Conservation (phyloP, 2,329 filamentous ascomycete species). For the Lachnellula hyalina region DNA sequence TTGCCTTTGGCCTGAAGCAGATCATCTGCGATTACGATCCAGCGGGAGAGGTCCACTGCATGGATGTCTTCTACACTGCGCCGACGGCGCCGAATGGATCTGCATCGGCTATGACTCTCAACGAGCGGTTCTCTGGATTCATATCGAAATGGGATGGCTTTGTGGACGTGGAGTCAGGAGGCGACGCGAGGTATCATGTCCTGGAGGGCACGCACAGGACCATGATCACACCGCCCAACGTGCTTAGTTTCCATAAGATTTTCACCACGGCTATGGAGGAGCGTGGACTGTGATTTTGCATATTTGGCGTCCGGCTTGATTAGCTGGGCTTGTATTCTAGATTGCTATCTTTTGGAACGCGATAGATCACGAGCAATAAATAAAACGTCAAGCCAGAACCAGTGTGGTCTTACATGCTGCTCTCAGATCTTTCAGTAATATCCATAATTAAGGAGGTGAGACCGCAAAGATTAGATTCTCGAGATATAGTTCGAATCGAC, state of each 20-base stretch:
- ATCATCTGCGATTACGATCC: constrained; percentile 41
- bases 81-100: constrained; percentile 21
- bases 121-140: constrained; percentile 31
- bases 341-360: too few relatives aligned
- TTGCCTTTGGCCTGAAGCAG: constrained; percentile 34
- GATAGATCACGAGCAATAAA: too few relatives aligned
- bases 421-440: too few relatives aligned
- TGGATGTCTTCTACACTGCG: constrained; percentile 40
- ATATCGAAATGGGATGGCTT: constrained; percentile 35
- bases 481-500: too few relatives aligned
- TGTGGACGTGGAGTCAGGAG: constrained; percentile 1
- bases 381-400: too few relatives aligned
- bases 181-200: constrained; percentile 29
- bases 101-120: constrained; percentile 3
- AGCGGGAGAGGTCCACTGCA: constrained; percentile 28
- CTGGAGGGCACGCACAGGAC: constrained; percentile 37
- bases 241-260: constrained; percentile 30
- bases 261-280: constrained; percentile 21
- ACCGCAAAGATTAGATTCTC: too few relatives aligned
- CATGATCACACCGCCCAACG: constrained; percentile 35
- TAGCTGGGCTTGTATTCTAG: too few relatives aligned
- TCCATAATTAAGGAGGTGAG: too few relatives aligned
- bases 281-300: constrained; percentile 11
- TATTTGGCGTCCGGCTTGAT: too few relatives aligned
- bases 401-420: too few relatives aligned